Percentiles rank a stretch among this genome's conserved stretches.
phyloP scores from a whole-genome alignment of 2,329 filamentous ascomycete species.

The Aureobasidium mangrovei region DNA sequence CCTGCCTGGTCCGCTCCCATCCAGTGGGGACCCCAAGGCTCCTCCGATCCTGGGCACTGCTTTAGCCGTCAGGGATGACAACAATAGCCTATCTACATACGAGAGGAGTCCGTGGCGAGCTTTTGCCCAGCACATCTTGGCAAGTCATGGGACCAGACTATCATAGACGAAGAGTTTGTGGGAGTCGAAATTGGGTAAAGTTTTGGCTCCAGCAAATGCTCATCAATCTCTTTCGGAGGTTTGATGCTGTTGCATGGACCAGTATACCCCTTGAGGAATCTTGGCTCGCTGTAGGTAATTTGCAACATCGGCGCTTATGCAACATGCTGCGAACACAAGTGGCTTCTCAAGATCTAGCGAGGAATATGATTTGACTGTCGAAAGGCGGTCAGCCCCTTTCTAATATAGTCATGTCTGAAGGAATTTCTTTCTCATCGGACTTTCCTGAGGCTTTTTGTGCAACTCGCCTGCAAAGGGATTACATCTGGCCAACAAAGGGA shows the following conservation, averaged over 20 bases:
- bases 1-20: neutral
- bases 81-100: conserved; percentile 10
- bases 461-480: too few species aligned
- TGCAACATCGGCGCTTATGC: neutral
- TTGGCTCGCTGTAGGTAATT: neutral
- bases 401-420: too few species aligned
- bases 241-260: neutral
- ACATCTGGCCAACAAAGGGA: too few species aligned
- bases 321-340: neutral
- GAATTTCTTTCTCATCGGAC: too few species aligned
- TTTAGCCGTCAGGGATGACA: conserved; percentile 9
- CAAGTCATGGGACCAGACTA: neutral
- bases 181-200: too few species aligned
- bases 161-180: neutral
- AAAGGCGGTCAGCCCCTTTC: too few species aligned
- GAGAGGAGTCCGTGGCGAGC: neutral
- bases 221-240: neutral
- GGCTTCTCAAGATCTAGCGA: too few species aligned
- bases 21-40: neutral
- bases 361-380: too few species aligned
- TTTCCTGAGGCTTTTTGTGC: too few species aligned
- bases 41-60: neutral
- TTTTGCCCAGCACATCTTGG: neutral
- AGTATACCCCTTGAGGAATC: neutral
- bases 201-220: too few species aligned